Evolutionary conservation across 352 stramenopile species (phyloP).

Genomic region (Globisporangium cederbergense): DNA sequence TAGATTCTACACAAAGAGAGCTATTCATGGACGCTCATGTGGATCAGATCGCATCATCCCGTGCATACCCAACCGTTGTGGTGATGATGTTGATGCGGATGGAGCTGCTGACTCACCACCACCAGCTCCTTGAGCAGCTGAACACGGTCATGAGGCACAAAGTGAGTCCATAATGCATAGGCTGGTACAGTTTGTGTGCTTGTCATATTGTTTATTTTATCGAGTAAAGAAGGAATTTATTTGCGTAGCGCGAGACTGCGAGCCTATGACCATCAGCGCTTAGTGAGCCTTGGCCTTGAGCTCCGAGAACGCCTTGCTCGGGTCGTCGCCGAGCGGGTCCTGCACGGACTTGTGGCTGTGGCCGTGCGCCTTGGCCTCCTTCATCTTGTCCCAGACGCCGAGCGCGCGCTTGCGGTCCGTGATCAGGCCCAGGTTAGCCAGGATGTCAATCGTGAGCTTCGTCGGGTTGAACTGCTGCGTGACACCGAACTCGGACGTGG

Average conservation of each 20-base stretch:
- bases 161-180: too few species aligned
- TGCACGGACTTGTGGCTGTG: constrained; percentile 29
- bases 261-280: neutral
- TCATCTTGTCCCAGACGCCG: constrained; percentile 93
- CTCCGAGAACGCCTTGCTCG: constrained; percentile 48
- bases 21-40: neutral
- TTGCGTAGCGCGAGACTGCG: neutral
- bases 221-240: neutral
- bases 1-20: neutral
- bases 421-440: constrained; percentile 90
- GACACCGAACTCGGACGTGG: constrained; percentile 96
- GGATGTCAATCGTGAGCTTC: constrained; percentile 96
- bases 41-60: neutral
- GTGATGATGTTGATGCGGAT: neutral
- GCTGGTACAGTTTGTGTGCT: neutral
- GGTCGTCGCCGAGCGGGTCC: constrained; percentile 59
- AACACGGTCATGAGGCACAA: too few species aligned
- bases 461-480: constrained; percentile 97
- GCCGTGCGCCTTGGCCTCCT: constrained; percentile 39
- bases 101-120: too few species aligned
- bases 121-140: too few species aligned
- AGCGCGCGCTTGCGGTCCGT: constrained; percentile 93
- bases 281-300: constrained; percentile 37
- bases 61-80: neutral
- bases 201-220: constrained; percentile 4